These are phyloP conservation scores for Nemophila menziesii DNA, from an alignment of 257 asterid species.

Conservation along the genomic window DNA sequence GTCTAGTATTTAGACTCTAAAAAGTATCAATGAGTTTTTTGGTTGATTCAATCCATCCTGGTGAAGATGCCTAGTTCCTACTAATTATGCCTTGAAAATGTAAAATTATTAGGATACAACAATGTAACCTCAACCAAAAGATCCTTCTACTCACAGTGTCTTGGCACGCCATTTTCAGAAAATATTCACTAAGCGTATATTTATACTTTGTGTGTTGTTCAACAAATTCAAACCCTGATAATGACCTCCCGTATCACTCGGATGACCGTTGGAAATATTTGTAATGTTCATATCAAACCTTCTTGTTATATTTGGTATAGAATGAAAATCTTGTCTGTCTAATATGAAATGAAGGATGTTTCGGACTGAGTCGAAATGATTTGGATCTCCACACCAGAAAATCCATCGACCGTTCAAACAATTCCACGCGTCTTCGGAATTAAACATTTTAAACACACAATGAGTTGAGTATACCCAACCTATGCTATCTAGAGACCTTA, in stretches of 20 bases:
- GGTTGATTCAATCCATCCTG: too few species aligned
- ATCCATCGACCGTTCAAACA: conserved; percentile 60
- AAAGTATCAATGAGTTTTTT: too few species aligned
- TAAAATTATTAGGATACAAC: too few species aligned
- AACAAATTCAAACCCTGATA: conserved; percentile 61
- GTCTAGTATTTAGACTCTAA: too few species aligned
- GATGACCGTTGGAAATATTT: conserved; percentile 75
- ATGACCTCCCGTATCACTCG: conserved; percentile 38
- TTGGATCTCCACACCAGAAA: conserved; percentile 97
- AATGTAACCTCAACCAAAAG: too few species aligned
- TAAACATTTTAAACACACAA: conserved; percentile 59
- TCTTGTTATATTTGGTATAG: too few species aligned
- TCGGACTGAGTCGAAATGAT: conserved; percentile 73
- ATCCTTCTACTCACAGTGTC: conserved; percentile 51
- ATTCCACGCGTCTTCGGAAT: conserved; percentile 44
- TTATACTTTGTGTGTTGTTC: conserved; percentile 31
- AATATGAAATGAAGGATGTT: conserved; percentile 56
- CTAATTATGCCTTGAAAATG: too few species aligned
- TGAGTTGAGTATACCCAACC: conserved; percentile 90
- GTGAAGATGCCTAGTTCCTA: too few species aligned
- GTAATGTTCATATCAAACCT: conserved; percentile 57
- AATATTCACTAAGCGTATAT: conserved; percentile 33
- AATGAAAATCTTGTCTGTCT: conserved; percentile 30
- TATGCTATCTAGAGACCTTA: conserved; percentile 68
- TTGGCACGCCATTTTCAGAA: conserved; percentile 42